Evolutionary conservation across 129 eudicot genomes (phyloP).

Genomic region (Ambrosia trifida): DNA sequence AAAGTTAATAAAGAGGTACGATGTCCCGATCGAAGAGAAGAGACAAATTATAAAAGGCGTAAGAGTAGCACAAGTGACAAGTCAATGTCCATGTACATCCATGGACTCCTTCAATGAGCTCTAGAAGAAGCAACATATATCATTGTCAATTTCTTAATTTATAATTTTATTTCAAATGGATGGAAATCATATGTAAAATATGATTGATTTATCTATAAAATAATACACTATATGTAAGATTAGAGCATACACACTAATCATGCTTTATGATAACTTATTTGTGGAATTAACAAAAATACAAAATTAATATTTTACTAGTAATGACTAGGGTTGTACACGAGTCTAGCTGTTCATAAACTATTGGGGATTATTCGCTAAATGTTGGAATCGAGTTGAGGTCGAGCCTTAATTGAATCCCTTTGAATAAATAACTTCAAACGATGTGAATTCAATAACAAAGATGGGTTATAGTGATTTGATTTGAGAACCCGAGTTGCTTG

Average conservation of each 20-base stretch:
- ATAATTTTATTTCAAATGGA: not conserved
- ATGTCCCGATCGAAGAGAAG: conserved; percentile 19
- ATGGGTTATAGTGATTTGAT: no score
- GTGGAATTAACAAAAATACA: no score
- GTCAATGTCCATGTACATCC: conserved; percentile 30
- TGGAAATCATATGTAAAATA: not conserved
- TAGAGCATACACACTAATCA: not conserved
- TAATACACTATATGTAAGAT: not conserved
- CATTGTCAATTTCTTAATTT: not conserved
- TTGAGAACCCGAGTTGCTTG: no score
- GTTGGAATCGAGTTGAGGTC: no score
- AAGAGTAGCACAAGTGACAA: conserved; percentile 30
- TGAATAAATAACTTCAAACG: no score
- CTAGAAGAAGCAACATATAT: conserved; percentile 31
- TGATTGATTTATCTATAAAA: not conserved
- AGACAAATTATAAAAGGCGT: conserved; percentile 20
- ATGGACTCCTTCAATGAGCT: conserved; percentile 20
- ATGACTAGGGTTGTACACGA: no score
- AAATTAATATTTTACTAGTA: no score
- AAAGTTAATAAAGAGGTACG: not conserved
- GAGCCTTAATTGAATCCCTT: no score
- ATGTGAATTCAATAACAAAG: no score
- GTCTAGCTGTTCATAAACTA: no score
- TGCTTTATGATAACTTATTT: no score
- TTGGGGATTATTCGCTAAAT: no score